Conservation (phyloP, 2,329 filamentous ascomycete genomes). For the Alternaria incomplexa region DNA sequence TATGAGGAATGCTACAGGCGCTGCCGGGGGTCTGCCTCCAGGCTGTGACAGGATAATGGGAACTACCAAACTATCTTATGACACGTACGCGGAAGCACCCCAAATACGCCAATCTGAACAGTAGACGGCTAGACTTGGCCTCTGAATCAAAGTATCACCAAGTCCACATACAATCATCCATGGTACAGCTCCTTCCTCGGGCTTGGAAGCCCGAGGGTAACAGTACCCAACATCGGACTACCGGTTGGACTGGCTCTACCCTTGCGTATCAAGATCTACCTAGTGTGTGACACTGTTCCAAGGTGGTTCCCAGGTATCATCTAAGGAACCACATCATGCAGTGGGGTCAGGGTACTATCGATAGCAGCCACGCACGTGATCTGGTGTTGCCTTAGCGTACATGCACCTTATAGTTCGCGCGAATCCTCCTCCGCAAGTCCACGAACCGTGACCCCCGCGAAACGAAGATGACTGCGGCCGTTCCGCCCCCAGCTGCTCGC, state of each 20-base stretch:
- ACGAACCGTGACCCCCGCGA: background rate
- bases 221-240: background rate
- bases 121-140: background rate
- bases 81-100: background rate
- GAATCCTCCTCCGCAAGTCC: background rate
- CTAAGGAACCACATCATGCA: background rate
- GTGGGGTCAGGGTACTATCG: constrained; percentile 3
- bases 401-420: constrained; percentile 5
- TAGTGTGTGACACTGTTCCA: background rate
- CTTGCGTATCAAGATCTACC: background rate
- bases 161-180: constrained; percentile 5
- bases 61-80: background rate
- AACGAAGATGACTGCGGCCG: constrained; percentile 3
- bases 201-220: background rate
- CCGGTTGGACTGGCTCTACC: no score
- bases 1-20: constrained; percentile 12
- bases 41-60: constrained; percentile 17
- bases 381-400: constrained; percentile 22
- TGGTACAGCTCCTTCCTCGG: background rate
- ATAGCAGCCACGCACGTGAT: constrained; percentile 17
- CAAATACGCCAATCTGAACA: background rate
- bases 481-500: constrained; percentile 41
- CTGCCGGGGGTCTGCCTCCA: background rate
- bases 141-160: constrained; percentile 21
- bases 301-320: background rate